phyloP scores from a whole-genome alignment of 78 protist genomes.

The Reticulomyxa filosa region DNA sequence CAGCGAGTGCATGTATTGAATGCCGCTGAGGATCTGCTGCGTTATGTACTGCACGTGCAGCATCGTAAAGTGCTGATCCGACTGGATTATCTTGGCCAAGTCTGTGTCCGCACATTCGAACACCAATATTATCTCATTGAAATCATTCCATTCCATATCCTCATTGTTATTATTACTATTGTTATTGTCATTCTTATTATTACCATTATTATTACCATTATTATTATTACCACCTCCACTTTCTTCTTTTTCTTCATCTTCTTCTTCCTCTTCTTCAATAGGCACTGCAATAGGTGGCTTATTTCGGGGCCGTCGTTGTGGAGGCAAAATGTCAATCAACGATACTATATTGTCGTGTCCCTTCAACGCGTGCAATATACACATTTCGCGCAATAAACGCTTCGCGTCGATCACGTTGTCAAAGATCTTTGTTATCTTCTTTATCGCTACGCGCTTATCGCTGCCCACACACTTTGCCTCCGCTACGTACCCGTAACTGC shows the following conservation, averaged over 20 bases:
- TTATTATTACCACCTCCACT: too few species aligned
- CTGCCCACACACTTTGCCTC: background rate
- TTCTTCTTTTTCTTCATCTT: too few species aligned
- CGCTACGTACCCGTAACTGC: background rate
- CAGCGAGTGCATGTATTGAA: constrained; percentile 13
- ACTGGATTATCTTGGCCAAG: constrained; percentile 7
- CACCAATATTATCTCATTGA: constrained; percentile 4
- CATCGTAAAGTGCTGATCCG: constrained; percentile 1
- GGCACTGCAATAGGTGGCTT: too few species aligned
- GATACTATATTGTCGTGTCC: background rate
- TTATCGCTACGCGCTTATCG: background rate
- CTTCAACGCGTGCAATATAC: background rate
- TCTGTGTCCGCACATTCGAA: constrained; percentile 13
- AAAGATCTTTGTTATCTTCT: background rate
- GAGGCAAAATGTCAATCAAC: background rate
- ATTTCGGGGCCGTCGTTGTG: too few species aligned
- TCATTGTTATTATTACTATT: too few species aligned
- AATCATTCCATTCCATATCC: background rate
- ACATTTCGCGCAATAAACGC: constrained; percentile 1
- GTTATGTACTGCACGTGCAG: constrained; percentile 11
- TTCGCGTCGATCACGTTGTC: background rate
- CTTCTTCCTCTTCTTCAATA: too few species aligned
- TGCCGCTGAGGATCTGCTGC: constrained; percentile 16
- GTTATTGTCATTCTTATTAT: too few species aligned
- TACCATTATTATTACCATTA: too few species aligned